Evolutionary conservation across 352 stramenopile species (phyloP), one percentile per base, ranked within the genome.

Genomic region (Phytophthora megakarya): DNA sequence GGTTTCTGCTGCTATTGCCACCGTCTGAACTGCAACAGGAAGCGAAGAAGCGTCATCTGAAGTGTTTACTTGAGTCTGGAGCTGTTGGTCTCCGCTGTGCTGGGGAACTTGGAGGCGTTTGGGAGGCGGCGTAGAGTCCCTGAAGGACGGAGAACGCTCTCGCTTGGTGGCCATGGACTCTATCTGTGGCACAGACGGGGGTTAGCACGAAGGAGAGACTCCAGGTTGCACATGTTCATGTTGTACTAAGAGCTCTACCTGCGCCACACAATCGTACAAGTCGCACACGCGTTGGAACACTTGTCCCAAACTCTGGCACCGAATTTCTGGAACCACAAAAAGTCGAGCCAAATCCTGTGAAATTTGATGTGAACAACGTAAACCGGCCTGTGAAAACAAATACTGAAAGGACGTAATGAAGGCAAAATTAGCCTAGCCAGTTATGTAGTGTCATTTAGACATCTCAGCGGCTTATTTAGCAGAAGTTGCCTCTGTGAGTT

Each of bases 271-370:
- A n/a, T n/a, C n/a, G n/a, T n/a, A n/a, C n/a, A n/a, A n/a, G n/a
- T n/a, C n/a, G n/a, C n/a, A n/a, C n/a, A n/a, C n/a, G n/a, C n/a
- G n/a, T n/a, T n/a, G n/a, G n/a, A n/a, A n/a, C n/a, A 61, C 51
- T 67, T 72, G 64, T 72, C 39, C 23, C 25, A 19, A 65, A 60
- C 47, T 61, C 60, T 73, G 66, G 53, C 61, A 45, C 42, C 22
- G 44, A 21, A 54, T 21, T 40, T 33, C 67, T 75, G 55, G 67
- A 59, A 75, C 67, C 67, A 72, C 67, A 72, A 68, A 75, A 75
- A 67, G 12, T 53, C 39, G 46, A 35, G 33, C 10, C 4, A 16
- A 2, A 9, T 32, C 44, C 37, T 60, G 40, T 35, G 16, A 51
- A 0, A 61, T 1, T 33, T 25, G 12, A 65, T 64, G 23, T 64